phyloP scores from a whole-genome alignment of 176 grass and related monocot genomes.

The Cocos nucifera region DNA sequence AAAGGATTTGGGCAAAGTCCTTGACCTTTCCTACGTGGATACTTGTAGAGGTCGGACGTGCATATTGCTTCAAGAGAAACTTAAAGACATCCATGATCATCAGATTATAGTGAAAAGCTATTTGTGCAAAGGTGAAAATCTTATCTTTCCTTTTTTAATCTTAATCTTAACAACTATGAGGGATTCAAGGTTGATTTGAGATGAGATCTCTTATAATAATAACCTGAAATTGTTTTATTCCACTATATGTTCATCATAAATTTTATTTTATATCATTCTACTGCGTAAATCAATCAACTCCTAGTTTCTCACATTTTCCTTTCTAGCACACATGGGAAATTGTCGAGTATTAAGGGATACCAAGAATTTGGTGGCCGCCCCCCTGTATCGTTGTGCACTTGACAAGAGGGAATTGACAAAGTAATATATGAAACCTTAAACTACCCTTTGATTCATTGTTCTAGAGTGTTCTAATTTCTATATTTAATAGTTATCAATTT shows the following conservation, averaged over 20 bases:
- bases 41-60: too few species aligned
- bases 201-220: too few species aligned
- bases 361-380: conserved; percentile 37
- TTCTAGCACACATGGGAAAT: conserved; percentile 44
- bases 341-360: conserved; percentile 61
- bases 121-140: too few species aligned
- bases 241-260: background rate
- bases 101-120: too few species aligned
- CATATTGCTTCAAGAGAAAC: too few species aligned
- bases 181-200: background rate
- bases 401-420: conserved; percentile 46
- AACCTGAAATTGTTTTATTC: background rate
- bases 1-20: too few species aligned
- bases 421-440: conserved; percentile 33
- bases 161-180: background rate
- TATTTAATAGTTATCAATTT: background rate
- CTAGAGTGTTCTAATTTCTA: conserved; percentile 15
- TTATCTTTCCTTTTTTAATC: too few species aligned
- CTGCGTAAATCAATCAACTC: too few species aligned
- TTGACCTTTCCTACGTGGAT: too few species aligned
- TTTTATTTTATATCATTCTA: too few species aligned
- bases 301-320: background rate
- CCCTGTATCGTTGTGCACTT: conserved; percentile 25
- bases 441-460: conserved; percentile 3
- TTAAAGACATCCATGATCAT: too few species aligned